These are phyloP conservation scores for Agrocybe chaxingu DNA, from an alignment of 768 basidiomycete species.

Conservation along the genomic window DNA sequence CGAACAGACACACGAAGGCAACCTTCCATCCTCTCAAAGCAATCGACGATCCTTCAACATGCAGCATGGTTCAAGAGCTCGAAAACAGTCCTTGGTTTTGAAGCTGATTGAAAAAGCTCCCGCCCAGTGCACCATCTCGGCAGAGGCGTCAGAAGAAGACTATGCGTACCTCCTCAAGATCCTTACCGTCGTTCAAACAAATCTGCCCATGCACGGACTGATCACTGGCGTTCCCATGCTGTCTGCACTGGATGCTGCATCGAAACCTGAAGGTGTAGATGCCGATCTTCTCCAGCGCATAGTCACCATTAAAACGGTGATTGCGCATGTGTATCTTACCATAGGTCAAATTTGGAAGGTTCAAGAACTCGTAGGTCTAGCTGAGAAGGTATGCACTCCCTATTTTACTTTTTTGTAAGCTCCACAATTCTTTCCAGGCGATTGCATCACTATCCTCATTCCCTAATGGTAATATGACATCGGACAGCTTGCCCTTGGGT, in stretches of 20 bases:
- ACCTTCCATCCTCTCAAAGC: conserved; percentile 7
- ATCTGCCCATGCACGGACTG: conserved; percentile 72
- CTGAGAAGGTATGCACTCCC: conserved; percentile 47
- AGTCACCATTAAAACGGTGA: conserved; percentile 56
- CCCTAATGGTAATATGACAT: conserved; percentile 1
- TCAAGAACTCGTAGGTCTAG: conserved; percentile 46
- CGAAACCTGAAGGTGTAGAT: conserved; percentile 37
- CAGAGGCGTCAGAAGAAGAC: conserved; percentile 66
- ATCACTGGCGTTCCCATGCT: conserved; percentile 85
- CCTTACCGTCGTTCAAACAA: conserved; percentile 62
- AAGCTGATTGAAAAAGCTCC: conserved; percentile 50
- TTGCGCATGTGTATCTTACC: conserved; percentile 62
- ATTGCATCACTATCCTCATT: conserved; percentile 13
- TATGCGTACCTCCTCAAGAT: conserved; percentile 70
- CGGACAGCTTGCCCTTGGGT: conserved; percentile 6
- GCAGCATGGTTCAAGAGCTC: conserved; percentile 44
- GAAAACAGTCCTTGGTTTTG: conserved; percentile 55
- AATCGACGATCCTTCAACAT: conserved; percentile 37
- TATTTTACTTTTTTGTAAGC: not conserved
- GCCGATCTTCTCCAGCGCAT: conserved; percentile 41
- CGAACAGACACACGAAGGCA: conserved; percentile 5
- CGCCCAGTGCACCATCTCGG: conserved; percentile 36
- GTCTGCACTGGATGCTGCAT: conserved; percentile 61
- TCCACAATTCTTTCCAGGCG: conserved; percentile 1
- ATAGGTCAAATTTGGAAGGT: conserved; percentile 75